Base-by-base conservation (phyloP, 2,329 filamentous ascomycete genomes). In the Penicillium sp. region DNA sequence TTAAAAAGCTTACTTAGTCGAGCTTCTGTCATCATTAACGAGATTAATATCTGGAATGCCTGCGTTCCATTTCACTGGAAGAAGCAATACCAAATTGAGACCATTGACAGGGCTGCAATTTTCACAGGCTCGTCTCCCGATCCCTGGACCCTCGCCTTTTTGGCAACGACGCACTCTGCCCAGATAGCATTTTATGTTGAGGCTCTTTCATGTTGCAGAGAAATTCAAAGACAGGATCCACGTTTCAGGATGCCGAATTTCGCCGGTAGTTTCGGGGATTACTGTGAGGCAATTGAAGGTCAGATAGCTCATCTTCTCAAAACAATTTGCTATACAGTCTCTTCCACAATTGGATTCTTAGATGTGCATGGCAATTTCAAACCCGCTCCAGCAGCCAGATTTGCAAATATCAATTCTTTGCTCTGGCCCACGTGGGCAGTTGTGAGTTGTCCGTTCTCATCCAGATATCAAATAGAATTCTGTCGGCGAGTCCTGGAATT, bases 351-450 rank as follows among this genome's bases (percentile, higher is more conserved):
- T 18, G 36, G 47, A 33, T 42, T 16, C 9, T n/a, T 34, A 11
- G 47, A 50, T 33, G 16, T 5, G 16, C n/a, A 37, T 23, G 43
- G 19, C 16, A 19, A 7, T 16, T 52, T 52, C 33, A 21, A 40
- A 3, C 42, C 42, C 5, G 14, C 10, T 13, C 34, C 31, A 2
- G 24, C n/a, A 26, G 21, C 24, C 21, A 31, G 42, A n/a, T 47
- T 52, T 21, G 42, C 42, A 26, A 47, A 42, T 23, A 40, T 24
- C 11, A 46, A 52, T 40, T 21, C 33, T 26, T 28, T 52, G 23
- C 2, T 52, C 6, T 52, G 50, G 42, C 50, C 50, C 3, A 47
- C 47, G 24, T 52, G 50, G 50, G 39, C 39, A 3, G 14, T 43
- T 5, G 10, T 48, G 1, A 18, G n/a, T n/a, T 48, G 29, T 28